These are phyloP conservation scores for Cucumis hystrix DNA, from an alignment of 306 rosid genomes.

Conservation along the genomic window DNA sequence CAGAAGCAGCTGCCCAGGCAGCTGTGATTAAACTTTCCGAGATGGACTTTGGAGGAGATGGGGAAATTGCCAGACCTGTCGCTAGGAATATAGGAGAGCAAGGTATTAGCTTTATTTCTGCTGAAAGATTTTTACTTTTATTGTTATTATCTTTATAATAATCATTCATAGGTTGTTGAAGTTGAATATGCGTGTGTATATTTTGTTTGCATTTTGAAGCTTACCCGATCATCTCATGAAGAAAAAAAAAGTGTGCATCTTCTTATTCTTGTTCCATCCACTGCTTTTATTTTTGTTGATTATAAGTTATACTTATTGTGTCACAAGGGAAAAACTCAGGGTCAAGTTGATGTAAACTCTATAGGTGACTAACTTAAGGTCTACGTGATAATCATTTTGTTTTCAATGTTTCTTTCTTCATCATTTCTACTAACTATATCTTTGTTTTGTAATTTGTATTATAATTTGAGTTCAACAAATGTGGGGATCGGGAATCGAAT, in stretches of 20 bases:
- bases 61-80: conserved; percentile 20
- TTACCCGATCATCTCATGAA: background rate
- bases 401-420: background rate
- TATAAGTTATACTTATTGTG: background rate
- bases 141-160: too few species aligned
- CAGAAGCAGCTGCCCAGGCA: conserved; percentile 74
- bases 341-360: background rate
- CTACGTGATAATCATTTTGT: background rate
- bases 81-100: conserved; percentile 19
- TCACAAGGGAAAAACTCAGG: background rate
- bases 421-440: background rate
- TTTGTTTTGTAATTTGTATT: background rate
- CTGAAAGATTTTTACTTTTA: background rate
- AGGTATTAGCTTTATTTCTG: conserved; percentile 25
- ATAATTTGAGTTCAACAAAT: background rate
- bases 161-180: background rate
- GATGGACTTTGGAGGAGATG: conserved; percentile 24
- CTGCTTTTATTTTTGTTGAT: background rate
- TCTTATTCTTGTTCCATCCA: background rate
- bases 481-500: background rate
- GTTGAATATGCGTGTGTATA: background rate
- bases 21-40: conserved; percentile 52
- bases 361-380: background rate
- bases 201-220: background rate
- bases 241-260: too few species aligned